Percentiles rank a stretch among this genome's conserved stretches.
These are phyloP conservation scores for Coelastrella sp. DNA, from an alignment of 139 green algal species.

Conservation along the genomic window DNA sequence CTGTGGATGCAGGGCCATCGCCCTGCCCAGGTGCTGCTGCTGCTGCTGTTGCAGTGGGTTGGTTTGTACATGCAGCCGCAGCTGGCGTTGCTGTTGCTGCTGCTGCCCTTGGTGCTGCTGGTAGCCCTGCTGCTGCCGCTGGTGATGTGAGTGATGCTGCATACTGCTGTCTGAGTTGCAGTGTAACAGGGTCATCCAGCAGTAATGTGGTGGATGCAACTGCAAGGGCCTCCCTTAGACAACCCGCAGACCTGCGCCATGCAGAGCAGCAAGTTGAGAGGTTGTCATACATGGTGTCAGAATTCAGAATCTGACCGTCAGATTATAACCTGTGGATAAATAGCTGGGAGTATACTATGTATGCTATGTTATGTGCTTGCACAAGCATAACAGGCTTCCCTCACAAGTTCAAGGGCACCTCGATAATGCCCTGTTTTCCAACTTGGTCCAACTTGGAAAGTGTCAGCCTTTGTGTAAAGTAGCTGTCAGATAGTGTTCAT, in stretches of 20 bases:
- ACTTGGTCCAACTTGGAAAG: too few relatives aligned
- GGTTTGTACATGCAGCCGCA: background rate
- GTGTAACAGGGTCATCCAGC: background rate
- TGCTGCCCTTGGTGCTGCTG: slow-evolving; percentile 83
- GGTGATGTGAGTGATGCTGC: slow-evolving; percentile 54
- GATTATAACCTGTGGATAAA: background rate
- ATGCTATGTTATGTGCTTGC: too few relatives aligned
- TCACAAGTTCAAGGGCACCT: too few relatives aligned
- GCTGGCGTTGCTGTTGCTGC: background rate
- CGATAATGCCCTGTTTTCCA: too few relatives aligned
- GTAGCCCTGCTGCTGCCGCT: slow-evolving; percentile 78
- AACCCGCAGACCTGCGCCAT: background rate
- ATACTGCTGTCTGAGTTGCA: background rate
- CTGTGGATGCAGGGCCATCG: too few relatives aligned
- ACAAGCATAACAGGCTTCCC: too few relatives aligned
- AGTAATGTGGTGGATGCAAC: background rate
- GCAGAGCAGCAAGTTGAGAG: background rate
- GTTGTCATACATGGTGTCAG: background rate
- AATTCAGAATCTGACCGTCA: too few relatives aligned
- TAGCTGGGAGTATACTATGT: too few relatives aligned
- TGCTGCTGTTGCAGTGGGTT: slow-evolving; percentile 23
- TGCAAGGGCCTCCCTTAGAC: background rate
- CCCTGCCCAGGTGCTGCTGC: slow-evolving; percentile 9
- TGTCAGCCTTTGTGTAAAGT: too few relatives aligned
- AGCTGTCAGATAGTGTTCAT: too few relatives aligned